These are phyloP conservation scores for Prinsepia uniflora DNA, from an alignment of 306 rosid genomes.

Conservation along the genomic window DNA sequence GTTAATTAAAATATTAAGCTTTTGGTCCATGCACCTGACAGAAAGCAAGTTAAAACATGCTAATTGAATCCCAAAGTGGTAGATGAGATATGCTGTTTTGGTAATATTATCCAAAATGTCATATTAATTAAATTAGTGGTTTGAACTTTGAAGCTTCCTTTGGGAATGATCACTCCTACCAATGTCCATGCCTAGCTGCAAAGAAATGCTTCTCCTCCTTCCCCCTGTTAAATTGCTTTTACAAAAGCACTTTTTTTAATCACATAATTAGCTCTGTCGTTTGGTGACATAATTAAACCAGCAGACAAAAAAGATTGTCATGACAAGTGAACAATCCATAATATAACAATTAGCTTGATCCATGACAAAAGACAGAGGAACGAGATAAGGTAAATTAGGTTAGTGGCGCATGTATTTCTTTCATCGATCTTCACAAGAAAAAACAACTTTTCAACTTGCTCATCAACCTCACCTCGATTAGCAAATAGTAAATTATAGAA, in stretches of 20 bases:
- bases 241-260: neutral
- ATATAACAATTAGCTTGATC: neutral
- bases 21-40: neutral
- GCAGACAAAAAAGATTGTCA: neutral
- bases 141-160: neutral
- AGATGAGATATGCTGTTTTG: constrained; percentile 11
- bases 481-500: neutral
- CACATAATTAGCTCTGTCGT: neutral
- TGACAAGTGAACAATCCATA: neutral
- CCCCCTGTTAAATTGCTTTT: neutral
- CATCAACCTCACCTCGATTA: neutral
- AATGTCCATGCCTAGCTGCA: constrained; percentile 3
- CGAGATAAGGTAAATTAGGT: neutral
- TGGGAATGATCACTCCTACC: constrained; percentile 12
- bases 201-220: neutral
- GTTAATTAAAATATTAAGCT: constrained; percentile 3
- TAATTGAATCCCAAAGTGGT: constrained; percentile 8
- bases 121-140: neutral
- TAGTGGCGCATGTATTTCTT: too few relatives aligned
- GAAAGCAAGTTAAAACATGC: neutral
- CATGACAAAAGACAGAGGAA: neutral
- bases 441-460: neutral
- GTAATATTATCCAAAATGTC: neutral
- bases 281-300: neutral
- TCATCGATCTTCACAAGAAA: neutral